A percentile compares a stretch with the other conserved stretches of the same genome.
Conservation (phyloP, 805 yeast genomes). For the Schwanniomyces polymorphus region DNA sequence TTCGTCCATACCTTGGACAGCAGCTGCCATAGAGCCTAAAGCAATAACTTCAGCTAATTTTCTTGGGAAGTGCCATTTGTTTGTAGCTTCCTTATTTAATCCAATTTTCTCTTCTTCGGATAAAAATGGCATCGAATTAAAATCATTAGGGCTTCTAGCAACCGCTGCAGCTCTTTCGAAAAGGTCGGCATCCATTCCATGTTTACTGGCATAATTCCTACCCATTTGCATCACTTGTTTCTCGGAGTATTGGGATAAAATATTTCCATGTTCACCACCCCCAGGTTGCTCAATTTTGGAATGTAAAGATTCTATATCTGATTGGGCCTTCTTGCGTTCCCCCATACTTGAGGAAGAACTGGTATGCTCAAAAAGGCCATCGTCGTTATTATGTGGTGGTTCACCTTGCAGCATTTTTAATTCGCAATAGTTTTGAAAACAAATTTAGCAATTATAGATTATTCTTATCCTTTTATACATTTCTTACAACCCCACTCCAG, state of each 20-base stretch:
- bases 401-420: not conserved
- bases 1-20: conserved; percentile 78
- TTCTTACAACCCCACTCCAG: not conserved
- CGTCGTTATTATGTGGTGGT: conserved; percentile 2
- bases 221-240: conserved; percentile 74
- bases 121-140: conserved; percentile 55
- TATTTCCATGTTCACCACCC: conserved; percentile 36
- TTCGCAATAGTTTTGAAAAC: too few relatives aligned
- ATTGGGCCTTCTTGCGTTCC: conserved; percentile 5
- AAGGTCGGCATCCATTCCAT: conserved; percentile 55
- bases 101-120: conserved; percentile 45
- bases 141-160: conserved; percentile 58
- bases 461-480: not conserved
- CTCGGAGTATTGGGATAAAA: too few relatives aligned
- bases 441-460: too few relatives aligned
- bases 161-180: conserved; percentile 62
- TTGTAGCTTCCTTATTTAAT: conserved; percentile 48
- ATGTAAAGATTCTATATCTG: conserved; percentile 14
- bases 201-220: conserved; percentile 58
- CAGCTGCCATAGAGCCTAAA: conserved; percentile 65
- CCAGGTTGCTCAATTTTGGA: conserved; percentile 16
- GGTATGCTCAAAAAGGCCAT: conserved; percentile 12
- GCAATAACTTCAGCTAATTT: conserved; percentile 55
- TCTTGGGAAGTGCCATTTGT: conserved; percentile 45
- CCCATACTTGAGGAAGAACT: conserved; percentile 6